A percentile compares a stretch with the other conserved stretches of the same genome.
These are phyloP conservation scores for Avena atlantica DNA, from an alignment of 176 grass and related monocot species.

Conservation along the genomic window DNA sequence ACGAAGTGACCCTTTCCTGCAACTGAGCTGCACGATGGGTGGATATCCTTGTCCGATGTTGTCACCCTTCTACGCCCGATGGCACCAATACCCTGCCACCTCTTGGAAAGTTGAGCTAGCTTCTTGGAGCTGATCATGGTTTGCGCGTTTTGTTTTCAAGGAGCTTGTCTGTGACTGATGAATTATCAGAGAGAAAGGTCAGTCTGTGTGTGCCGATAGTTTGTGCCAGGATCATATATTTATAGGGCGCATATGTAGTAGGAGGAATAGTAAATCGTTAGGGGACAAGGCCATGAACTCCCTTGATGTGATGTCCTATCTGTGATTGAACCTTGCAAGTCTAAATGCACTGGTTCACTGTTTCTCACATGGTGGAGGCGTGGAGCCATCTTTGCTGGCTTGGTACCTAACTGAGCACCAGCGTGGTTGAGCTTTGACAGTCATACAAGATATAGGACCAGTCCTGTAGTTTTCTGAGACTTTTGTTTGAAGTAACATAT, in stretches of 20 bases:
- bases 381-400: slow-evolving; percentile 44
- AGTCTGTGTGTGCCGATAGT: slow-evolving; percentile 38
- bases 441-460: background rate
- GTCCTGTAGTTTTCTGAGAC: background rate
- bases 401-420: slow-evolving; percentile 27
- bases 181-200: slow-evolving; percentile 5
- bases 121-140: slow-evolving; percentile 65
- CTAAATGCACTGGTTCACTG: slow-evolving; percentile 31
- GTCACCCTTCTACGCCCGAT: slow-evolving; percentile 54
- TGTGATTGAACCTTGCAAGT: background rate
- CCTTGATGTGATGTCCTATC: slow-evolving; percentile 14
- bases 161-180: background rate
- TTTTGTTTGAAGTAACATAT: slow-evolving; percentile 5
- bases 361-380: slow-evolving; percentile 44
- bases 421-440: slow-evolving; percentile 5
- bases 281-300: slow-evolving; percentile 44
- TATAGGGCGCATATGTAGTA: slow-evolving; percentile 26
- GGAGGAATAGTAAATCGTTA: slow-evolving; percentile 36
- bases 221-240: slow-evolving; percentile 34
- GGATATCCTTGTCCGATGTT: slow-evolving; percentile 22
- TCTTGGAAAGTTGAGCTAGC: slow-evolving; percentile 64
- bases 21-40: slow-evolving; percentile 39
- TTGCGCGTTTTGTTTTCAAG: slow-evolving; percentile 16
- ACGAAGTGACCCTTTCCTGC: slow-evolving; percentile 58
- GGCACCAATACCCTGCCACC: slow-evolving; percentile 62